A percentile compares a stretch with the other conserved stretches of the same genome.
Conservation (phyloP, 2,329 filamentous ascomycete genomes). For the Neurospora crassa region DNA sequence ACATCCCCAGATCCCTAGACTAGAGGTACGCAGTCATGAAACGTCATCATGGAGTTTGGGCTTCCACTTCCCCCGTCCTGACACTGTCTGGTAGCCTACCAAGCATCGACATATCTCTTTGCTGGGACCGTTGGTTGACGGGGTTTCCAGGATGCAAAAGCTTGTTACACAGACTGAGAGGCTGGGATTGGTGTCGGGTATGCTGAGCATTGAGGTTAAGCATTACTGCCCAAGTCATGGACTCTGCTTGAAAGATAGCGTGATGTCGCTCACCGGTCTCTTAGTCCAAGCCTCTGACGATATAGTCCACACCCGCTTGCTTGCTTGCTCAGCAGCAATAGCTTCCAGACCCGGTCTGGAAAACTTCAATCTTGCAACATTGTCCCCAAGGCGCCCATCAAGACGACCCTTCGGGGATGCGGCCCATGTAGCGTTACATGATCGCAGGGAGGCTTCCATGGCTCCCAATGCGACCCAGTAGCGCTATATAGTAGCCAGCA, state of each 20-base stretch:
- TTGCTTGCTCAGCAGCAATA: background rate
- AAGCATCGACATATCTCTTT: background rate
- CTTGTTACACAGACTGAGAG: background rate
- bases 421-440: slow-evolving; percentile 10
- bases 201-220: background rate
- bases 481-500: slow-evolving; percentile 12
- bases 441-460: slow-evolving; percentile 9
- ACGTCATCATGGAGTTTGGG: background rate
- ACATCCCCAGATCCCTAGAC: background rate
- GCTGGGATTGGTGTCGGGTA: background rate
- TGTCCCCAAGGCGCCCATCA: background rate
- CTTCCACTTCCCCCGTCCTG: background rate
- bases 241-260: background rate
- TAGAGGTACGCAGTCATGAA: background rate
- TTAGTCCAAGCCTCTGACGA: background rate
- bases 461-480: slow-evolving; percentile 11
- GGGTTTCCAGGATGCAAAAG: background rate
- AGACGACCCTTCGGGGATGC: background rate
- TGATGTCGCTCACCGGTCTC: background rate
- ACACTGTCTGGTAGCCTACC: background rate
- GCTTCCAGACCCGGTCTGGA: background rate
- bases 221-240: background rate
- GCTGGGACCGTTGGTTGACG: background rate
- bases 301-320: background rate
- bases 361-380: background rate